phyloP scores from a whole-genome alignment of 1,284 basidiomycete species.

The Anthracocystis walkeri region DNA sequence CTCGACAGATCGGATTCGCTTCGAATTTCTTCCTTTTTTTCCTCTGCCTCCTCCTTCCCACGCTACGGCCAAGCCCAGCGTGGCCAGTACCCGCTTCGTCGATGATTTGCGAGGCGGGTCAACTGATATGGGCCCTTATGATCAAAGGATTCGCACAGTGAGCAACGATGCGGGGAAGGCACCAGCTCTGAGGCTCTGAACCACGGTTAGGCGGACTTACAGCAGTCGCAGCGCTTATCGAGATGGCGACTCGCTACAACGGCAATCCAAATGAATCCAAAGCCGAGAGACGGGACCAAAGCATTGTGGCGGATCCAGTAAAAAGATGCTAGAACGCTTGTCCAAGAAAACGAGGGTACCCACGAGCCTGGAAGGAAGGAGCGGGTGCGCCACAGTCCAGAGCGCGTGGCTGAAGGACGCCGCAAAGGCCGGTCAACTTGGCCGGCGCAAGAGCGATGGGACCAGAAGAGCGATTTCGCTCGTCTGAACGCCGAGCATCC shows the following conservation, averaged over 20 bases:
- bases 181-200: too few relatives aligned
- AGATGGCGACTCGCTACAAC: constrained; percentile 3
- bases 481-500: constrained; percentile 2
- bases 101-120: too few relatives aligned
- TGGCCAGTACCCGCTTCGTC: not conserved
- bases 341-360: too few relatives aligned
- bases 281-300: not conserved
- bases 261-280: not conserved
- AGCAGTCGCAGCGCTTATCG: not conserved
- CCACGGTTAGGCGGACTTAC: not conserved
- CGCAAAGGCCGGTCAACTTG: not conserved
- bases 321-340: not conserved
- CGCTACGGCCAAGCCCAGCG: not conserved
- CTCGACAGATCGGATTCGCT: not conserved
- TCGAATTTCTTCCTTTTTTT: not conserved
- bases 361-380: constrained; percentile 2
- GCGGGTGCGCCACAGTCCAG: constrained; percentile 3
- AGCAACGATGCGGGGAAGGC: too few relatives aligned
- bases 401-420: constrained; percentile 1
- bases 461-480: too few relatives aligned
- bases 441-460: not conserved
- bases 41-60: not conserved
- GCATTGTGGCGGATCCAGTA: not conserved
- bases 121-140: too few relatives aligned
- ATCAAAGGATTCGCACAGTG: too few relatives aligned